A percentile compares a stretch with the other conserved stretches of the same genome.
These are phyloP conservation scores for Colletotrichum limetticola DNA, from an alignment of 2,329 filamentous ascomycete species.

Conservation along the genomic window DNA sequence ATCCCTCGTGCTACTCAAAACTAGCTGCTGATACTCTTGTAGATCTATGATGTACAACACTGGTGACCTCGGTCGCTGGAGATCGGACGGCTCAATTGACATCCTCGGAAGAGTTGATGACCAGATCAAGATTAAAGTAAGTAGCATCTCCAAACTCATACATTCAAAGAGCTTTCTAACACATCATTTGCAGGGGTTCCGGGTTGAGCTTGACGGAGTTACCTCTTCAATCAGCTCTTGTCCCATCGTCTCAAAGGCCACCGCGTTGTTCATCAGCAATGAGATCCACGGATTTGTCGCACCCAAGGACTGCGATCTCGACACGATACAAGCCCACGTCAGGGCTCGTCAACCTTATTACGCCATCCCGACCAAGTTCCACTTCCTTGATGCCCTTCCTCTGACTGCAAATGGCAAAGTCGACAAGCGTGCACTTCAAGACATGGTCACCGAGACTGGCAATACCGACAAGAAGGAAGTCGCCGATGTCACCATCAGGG, in stretches of 20 bases:
- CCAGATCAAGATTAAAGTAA: slow-evolving; percentile 64
- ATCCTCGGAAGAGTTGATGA: slow-evolving; percentile 68
- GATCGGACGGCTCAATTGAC: slow-evolving; percentile 61
- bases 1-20: fast-evolving
- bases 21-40: neutral
- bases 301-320: slow-evolving; percentile 43
- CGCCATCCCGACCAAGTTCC: slow-evolving; percentile 59
- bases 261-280: slow-evolving; percentile 57
- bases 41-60: slow-evolving; percentile 68
- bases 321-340: slow-evolving; percentile 50
- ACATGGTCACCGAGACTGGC: slow-evolving; percentile 39
- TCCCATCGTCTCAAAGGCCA: slow-evolving; percentile 57
- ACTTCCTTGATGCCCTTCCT: slow-evolving; percentile 56
- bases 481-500: neutral
- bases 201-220: slow-evolving; percentile 69
- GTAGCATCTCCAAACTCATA: neutral
- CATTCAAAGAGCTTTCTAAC: neutral
- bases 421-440: slow-evolving; percentile 59
- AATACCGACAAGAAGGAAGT: slow-evolving; percentile 4
- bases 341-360: slow-evolving; percentile 63
- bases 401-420: slow-evolving; percentile 67
- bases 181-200: slow-evolving; percentile 54
- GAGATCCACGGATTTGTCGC: slow-evolving; percentile 61
- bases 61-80: slow-evolving; percentile 68
- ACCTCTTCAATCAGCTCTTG: slow-evolving; percentile 58